Percentiles rank a stretch among this genome's conserved stretches.
Conservation (phyloP, 306 rosid species). For the Vachellia collinsii region DNA sequence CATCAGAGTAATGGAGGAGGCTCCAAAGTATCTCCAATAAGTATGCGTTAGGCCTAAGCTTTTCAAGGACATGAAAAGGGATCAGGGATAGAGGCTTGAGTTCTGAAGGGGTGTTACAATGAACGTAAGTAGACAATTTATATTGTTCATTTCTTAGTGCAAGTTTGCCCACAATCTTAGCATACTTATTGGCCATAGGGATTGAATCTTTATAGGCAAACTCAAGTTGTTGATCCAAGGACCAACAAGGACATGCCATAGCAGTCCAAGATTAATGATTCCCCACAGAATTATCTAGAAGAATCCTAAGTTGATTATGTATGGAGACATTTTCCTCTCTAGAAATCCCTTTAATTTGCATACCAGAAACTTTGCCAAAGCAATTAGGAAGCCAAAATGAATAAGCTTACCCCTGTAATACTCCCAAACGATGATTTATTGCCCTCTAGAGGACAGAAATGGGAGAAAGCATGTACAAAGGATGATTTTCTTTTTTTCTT, state of each 20-base stretch:
- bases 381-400: not conserved
- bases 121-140: not conserved
- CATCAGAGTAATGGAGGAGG: not conserved
- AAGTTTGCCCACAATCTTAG: not conserved
- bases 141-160: not conserved
- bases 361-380: not conserved
- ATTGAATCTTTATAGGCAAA: not conserved
- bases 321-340: not conserved
- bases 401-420: not conserved
- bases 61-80: not conserved
- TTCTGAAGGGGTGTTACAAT: not conserved
- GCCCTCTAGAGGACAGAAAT: not conserved
- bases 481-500: not conserved
- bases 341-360: not conserved
- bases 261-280: not conserved
- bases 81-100: not conserved
- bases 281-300: not conserved
- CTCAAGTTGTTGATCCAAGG: not conserved
- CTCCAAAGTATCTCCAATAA: not conserved
- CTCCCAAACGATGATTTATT: not conserved
- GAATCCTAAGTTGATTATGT: not conserved
- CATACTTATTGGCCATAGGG: not conserved
- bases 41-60: not conserved
- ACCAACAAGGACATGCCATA: not conserved
- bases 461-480: not conserved